phyloP scores from a whole-genome alignment of 331 rosid species.

The Pyracantha coccinea region DNA sequence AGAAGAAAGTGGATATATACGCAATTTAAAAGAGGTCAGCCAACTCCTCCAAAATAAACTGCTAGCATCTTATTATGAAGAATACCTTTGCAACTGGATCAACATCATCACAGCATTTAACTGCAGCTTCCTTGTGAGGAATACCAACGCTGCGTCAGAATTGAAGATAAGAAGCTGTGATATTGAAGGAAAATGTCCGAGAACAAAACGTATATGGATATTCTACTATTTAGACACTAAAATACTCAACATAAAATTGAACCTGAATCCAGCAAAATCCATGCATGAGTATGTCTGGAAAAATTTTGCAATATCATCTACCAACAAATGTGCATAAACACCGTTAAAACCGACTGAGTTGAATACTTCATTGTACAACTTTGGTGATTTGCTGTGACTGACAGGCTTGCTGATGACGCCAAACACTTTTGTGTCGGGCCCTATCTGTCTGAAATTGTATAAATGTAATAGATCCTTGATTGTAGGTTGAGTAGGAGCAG shows the following conservation, averaged over 20 bases:
- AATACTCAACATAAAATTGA: not conserved
- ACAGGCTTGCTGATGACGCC: conserved; percentile 96
- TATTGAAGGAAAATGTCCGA: conserved; percentile 1
- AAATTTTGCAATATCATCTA: conserved; percentile 69
- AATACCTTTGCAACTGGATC: conserved; percentile 90
- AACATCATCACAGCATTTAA: conserved; percentile 76
- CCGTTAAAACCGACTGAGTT: conserved; percentile 65
- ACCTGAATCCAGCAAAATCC: conserved; percentile 96
- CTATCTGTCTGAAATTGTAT: conserved; percentile 63
- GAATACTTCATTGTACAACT: conserved; percentile 63
- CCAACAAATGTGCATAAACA: conserved; percentile 70
- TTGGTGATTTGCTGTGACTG: conserved; percentile 82
- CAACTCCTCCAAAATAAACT: conserved; percentile 5
- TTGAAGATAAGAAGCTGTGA: conserved; percentile 11
- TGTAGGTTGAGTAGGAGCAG: conserved; percentile 93
- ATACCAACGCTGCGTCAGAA: conserved; percentile 53
- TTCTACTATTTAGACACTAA: not conserved
- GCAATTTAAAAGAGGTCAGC: not conserved
- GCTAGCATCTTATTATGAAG: conserved; percentile 2
- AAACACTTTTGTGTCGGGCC: conserved; percentile 72
- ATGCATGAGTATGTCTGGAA: conserved; percentile 62
- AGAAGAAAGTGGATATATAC: not conserved
- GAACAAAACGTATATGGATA: not conserved
- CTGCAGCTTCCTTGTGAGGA: conserved; percentile 84
- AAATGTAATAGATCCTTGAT: conserved; percentile 57